phyloP scores from a whole-genome alignment of 805 yeast species.

The Tanozyma kutaoensis region DNA sequence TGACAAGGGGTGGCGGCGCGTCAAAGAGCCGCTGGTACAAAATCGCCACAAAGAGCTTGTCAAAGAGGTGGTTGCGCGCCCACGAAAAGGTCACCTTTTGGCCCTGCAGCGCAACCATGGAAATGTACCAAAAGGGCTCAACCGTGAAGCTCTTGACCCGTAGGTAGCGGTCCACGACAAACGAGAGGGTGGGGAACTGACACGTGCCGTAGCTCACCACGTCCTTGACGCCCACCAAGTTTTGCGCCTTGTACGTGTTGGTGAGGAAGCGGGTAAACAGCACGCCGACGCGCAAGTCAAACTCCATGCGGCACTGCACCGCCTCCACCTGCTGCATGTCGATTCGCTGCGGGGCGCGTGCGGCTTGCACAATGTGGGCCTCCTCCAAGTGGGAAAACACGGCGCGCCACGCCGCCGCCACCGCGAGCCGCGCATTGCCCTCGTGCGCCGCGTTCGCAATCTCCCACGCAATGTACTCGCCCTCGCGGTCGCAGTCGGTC shows the following conservation, averaged over 20 bases:
- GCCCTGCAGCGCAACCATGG: constrained; percentile 33
- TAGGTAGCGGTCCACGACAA: constrained; percentile 83
- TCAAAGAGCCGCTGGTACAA: constrained; percentile 52
- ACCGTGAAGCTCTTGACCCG: constrained; percentile 58
- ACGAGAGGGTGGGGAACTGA: constrained; percentile 94
- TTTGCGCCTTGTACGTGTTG: constrained; percentile 24
- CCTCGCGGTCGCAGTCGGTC: constrained; percentile 98
- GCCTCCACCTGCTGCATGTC: constrained; percentile 69
- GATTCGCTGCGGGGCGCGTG: constrained; percentile 47
- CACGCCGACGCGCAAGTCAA: constrained; percentile 82
- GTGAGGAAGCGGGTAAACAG: constrained; percentile 79
- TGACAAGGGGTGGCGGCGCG: constrained; percentile 33
- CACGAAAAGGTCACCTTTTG: constrained; percentile 42
- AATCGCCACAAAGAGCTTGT: constrained; percentile 47
- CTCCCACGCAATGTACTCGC: constrained; percentile 86
- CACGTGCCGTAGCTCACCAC: constrained; percentile 79
- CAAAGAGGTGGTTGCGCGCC: constrained; percentile 63
- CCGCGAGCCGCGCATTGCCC: constrained; percentile 30
- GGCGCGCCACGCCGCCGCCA: constrained; percentile 52
- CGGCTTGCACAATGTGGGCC: constrained; percentile 62
- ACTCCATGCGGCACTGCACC: constrained; percentile 72
- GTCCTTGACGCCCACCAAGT: constrained; percentile 20
- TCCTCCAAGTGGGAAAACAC: constrained; percentile 79
- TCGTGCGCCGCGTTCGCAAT: constrained; percentile 56
- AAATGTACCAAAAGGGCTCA: constrained; percentile 73